A percentile compares a stretch with the other conserved stretches of the same genome.
These are phyloP conservation scores for Panellus pusillus DNA, from an alignment of 768 basidiomycete species.

Conservation along the genomic window DNA sequence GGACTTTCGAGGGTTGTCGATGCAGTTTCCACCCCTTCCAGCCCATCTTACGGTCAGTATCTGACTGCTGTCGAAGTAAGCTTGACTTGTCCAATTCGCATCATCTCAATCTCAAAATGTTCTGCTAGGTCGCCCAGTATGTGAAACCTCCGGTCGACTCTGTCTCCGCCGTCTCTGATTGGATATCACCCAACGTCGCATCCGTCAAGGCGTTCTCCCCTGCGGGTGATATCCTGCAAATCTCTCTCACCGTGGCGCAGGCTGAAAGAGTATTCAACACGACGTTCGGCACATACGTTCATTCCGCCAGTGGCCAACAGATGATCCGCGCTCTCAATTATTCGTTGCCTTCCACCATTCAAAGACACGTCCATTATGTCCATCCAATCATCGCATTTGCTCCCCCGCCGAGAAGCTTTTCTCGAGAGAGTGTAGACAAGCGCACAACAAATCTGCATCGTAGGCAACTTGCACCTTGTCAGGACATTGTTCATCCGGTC, in stretches of 20 bases:
- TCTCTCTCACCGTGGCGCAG: slow-evolving; percentile 5
- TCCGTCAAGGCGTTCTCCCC: slow-evolving; percentile 10
- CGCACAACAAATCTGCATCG: neutral
- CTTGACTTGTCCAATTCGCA: neutral
- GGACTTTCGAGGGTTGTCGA: slow-evolving; percentile 4
- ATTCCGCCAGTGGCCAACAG: neutral
- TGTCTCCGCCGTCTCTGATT: slow-evolving; percentile 4
- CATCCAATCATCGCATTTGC: slow-evolving; percentile 9
- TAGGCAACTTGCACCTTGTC: slow-evolving; percentile 12
- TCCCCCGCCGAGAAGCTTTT: neutral
- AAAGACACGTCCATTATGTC: slow-evolving; percentile 1
- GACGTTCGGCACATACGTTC: slow-evolving; percentile 3
- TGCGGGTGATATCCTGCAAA: slow-evolving; percentile 6
- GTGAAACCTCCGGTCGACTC: neutral
- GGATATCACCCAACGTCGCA: slow-evolving; percentile 6
- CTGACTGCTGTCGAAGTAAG: slow-evolving; percentile 4
- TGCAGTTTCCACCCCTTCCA: slow-evolving; percentile 5
- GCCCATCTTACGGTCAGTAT: slow-evolving; percentile 5
- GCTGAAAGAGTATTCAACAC: slow-evolving; percentile 6
- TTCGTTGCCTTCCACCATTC: slow-evolving; percentile 1
- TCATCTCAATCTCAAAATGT: neutral
- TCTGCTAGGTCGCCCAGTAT: slow-evolving; percentile 3
- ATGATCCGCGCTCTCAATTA: slow-evolving; percentile 7
- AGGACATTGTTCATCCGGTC: slow-evolving; percentile 10
- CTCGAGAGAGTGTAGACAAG: slow-evolving; percentile 1